Evolutionary conservation across 768 basidiomycete genomes (phyloP).

Genomic region (Suillus fuscotomentosus): DNA sequence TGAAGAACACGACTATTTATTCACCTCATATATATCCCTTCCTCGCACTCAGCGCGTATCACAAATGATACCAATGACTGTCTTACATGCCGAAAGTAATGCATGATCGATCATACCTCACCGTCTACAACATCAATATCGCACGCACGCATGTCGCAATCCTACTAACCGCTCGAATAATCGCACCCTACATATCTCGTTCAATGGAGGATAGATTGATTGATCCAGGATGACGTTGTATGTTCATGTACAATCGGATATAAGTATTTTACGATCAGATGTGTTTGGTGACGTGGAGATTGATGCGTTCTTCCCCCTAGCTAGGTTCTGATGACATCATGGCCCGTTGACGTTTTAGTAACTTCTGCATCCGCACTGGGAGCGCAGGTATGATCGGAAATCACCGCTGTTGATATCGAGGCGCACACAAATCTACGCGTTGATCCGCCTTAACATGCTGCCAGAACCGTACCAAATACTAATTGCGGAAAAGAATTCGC

Average conservation of each 20-base stretch:
- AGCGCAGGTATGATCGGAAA: too few species aligned
- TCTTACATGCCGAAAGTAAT: not conserved
- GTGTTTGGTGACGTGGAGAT: not conserved
- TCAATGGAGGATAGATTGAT: not conserved
- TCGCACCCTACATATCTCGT: not conserved
- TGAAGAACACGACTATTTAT: not conserved
- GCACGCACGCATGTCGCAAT: not conserved
- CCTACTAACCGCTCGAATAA: not conserved
- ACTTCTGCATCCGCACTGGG: too few species aligned
- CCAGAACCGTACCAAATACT: not conserved
- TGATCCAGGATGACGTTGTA: not conserved
- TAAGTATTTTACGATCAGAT: not conserved
- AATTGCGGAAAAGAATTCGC: not conserved
- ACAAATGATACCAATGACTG: not conserved
- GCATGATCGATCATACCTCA: not conserved
- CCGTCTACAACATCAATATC: not conserved
- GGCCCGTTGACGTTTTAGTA: too few species aligned
- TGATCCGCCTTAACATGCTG: not conserved
- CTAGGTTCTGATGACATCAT: not conserved
- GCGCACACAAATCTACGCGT: not conserved
- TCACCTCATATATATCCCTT: not conserved
- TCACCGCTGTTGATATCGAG: not conserved
- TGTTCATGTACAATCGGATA: not conserved
- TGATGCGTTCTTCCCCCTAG: not conserved
- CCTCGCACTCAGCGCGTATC: slow-evolving; percentile 1